A percentile compares a stretch with the other conserved stretches of the same genome.
These are phyloP conservation scores for Amborella trichopoda DNA, from an alignment of 164 flowering plant species.

Conservation along the genomic window DNA sequence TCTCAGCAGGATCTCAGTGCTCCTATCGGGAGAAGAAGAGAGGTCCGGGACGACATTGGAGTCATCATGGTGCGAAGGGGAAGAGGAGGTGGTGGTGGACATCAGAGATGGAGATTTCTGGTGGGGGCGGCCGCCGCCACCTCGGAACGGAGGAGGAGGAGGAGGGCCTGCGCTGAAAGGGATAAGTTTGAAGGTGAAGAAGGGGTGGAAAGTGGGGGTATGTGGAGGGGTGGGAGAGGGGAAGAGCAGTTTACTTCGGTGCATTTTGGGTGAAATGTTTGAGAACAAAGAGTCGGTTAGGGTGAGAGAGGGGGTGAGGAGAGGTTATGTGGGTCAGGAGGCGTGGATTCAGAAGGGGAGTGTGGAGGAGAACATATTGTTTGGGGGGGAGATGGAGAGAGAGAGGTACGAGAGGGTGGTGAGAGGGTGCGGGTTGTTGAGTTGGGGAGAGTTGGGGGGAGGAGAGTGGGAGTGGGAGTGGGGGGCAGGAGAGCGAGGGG, in stretches of 20 bases:
- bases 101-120: slow-evolving; percentile 44
- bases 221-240: slow-evolving; percentile 89
- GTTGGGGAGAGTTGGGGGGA: slow-evolving; percentile 38
- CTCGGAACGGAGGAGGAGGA: too few species aligned
- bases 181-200: slow-evolving; percentile 17
- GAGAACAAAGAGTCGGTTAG: too few species aligned
- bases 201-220: slow-evolving; percentile 58
- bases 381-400: slow-evolving; percentile 53
- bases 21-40: slow-evolving; percentile 35
- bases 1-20: slow-evolving; percentile 40
- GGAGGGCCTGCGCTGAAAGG: not conserved
- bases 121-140: slow-evolving; percentile 41
- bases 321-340: slow-evolving; percentile 74
- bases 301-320: slow-evolving; percentile 38
- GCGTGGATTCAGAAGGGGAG: slow-evolving; percentile 89
- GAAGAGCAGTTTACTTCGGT: slow-evolving; percentile 62
- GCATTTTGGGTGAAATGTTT: slow-evolving; percentile 73
- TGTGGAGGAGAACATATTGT: slow-evolving; percentile 63
- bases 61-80: too few species aligned
- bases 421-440: slow-evolving; percentile 68
- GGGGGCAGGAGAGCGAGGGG: slow-evolving; percentile 83
- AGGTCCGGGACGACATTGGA: slow-evolving; percentile 9
- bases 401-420: slow-evolving; percentile 41
- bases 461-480: too few species aligned
- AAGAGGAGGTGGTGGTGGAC: slow-evolving; percentile 18